These are phyloP conservation scores for Solanum neorickii DNA, from an alignment of 257 asterid genomes.

Conservation along the genomic window DNA sequence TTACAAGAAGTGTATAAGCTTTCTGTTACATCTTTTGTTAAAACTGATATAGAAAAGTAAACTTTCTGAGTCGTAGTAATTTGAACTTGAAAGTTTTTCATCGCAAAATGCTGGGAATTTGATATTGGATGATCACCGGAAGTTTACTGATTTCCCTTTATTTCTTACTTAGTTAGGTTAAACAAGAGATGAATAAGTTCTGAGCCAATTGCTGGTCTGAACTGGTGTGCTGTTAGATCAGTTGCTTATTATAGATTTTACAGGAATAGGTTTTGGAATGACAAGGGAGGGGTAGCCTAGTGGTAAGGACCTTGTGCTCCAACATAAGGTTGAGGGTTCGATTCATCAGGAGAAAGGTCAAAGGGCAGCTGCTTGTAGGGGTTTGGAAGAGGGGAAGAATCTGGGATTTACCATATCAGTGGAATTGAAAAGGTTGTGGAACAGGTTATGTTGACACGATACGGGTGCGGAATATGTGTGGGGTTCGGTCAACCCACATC, in stretches of 20 bases:
- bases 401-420: not conserved
- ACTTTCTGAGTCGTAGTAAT: not conserved
- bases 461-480: not conserved
- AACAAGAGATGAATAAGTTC: not conserved
- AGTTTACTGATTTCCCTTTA: not conserved
- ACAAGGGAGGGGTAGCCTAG: not conserved
- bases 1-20: not conserved
- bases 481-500: not conserved
- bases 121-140: not conserved
- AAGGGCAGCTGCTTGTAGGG: not conserved
- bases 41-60: not conserved
- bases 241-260: not conserved
- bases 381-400: not conserved
- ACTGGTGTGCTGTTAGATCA: not conserved
- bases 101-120: not conserved
- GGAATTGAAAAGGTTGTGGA: not conserved
- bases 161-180: not conserved
- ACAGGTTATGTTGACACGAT: not conserved
- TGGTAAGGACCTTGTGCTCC: not conserved
- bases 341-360: not conserved
- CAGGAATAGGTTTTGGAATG: not conserved
- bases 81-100: not conserved
- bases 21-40: not conserved
- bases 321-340: not conserved
- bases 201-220: not conserved